A percentile compares a stretch with the other conserved stretches of the same genome.
Evolutionary conservation across 2,329 filamentous ascomycete species (phyloP).

Genomic region (Diaporthe caulivora): DNA sequence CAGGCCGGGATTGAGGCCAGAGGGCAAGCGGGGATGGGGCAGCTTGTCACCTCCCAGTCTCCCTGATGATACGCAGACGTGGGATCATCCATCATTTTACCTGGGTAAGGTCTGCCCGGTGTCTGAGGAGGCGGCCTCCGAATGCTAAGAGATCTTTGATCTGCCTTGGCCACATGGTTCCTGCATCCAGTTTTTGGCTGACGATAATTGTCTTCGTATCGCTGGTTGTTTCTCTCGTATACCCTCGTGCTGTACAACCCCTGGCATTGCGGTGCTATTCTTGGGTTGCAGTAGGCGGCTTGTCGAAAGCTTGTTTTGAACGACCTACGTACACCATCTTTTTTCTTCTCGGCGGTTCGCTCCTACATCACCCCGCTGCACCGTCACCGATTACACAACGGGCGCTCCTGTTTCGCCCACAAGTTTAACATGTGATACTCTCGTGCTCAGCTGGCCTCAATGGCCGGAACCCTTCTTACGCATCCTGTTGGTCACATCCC

Average conservation of each 20-base stretch:
- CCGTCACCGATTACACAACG: constrained; percentile 29
- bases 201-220: not conserved
- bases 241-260: not conserved
- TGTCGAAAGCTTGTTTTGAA: constrained; percentile 32
- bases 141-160: constrained; percentile 7
- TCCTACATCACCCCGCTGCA: not conserved
- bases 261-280: not conserved
- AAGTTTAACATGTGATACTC: constrained; percentile 23
- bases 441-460: constrained; percentile 5
- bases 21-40: not conserved
- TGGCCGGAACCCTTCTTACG: not conserved
- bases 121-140: constrained; percentile 19
- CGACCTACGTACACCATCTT: not conserved
- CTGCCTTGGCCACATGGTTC: constrained; percentile 29
- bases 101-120: constrained; percentile 21
- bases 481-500: not conserved
- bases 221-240: constrained; percentile 4
- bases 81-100: not conserved
- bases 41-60: not conserved
- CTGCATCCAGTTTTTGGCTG: constrained; percentile 26
- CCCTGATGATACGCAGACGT: not conserved
- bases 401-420: constrained; percentile 14
- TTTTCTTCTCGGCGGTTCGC: not conserved
- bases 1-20: constrained; percentile 19
- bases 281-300: constrained; percentile 21